Conservation (phyloP, 2,329 filamentous ascomycete species). For the Xylaria sp. region DNA sequence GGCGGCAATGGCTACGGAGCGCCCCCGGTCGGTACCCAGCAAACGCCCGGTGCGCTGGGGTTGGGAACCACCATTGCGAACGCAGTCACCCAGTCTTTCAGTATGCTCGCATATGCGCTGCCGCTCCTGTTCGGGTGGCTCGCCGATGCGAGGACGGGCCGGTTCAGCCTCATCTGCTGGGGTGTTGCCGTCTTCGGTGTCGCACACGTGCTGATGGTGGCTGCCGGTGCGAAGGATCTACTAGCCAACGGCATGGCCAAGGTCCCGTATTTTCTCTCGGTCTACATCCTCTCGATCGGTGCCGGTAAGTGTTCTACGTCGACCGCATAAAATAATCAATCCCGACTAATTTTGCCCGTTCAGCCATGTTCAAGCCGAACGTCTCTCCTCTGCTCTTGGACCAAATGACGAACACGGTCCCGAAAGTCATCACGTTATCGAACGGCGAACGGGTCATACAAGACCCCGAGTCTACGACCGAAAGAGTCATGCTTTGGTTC, state of each 20-base stretch:
- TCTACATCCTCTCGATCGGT: slow-evolving; percentile 58
- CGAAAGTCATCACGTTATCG: slow-evolving; percentile 52
- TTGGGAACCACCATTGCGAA: slow-evolving; percentile 58
- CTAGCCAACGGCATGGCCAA: slow-evolving; percentile 50
- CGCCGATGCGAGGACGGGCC: slow-evolving; percentile 70
- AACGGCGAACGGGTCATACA: slow-evolving; percentile 68
- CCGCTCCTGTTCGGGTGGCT: slow-evolving; percentile 59
- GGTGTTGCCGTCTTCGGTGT: slow-evolving; percentile 69
- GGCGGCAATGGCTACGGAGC: slow-evolving; percentile 52
- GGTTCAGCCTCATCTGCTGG: slow-evolving; percentile 72
- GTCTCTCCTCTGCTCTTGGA: slow-evolving; percentile 70
- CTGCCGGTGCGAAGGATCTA: slow-evolving; percentile 54
- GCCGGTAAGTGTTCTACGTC: slow-evolving; percentile 54
- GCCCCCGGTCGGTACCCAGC: slow-evolving; percentile 42
- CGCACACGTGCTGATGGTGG: slow-evolving; percentile 69
- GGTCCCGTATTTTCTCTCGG: slow-evolving; percentile 56
- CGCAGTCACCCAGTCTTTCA: slow-evolving; percentile 57
- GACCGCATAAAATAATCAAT: background rate
- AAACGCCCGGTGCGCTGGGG: slow-evolving; percentile 61
- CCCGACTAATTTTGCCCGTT: slow-evolving; percentile 4
- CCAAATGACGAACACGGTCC: slow-evolving; percentile 61
- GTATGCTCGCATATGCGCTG: slow-evolving; percentile 59
- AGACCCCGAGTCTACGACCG: slow-evolving; percentile 67
- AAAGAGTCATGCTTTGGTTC: slow-evolving; percentile 69
- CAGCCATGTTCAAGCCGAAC: slow-evolving; percentile 69